Percentiles rank a stretch among this genome's conserved stretches.
Evolutionary conservation across 2,329 filamentous ascomycete species (phyloP).

Genomic region (Neurospora crassa): DNA sequence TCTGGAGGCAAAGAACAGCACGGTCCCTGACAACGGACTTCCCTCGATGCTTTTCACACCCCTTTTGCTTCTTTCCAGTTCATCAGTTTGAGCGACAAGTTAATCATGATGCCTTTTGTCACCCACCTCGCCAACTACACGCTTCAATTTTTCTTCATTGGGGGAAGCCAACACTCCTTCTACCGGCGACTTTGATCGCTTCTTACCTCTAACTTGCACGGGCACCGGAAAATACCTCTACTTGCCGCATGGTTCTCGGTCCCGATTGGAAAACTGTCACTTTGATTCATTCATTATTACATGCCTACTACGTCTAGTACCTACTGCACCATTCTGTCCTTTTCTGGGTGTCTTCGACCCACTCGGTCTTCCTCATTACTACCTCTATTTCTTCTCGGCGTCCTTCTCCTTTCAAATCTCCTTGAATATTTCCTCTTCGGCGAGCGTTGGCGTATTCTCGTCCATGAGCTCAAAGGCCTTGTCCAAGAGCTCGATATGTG

Average conservation of each 20-base stretch:
- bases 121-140: background rate
- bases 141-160: too few species aligned
- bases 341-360: background rate
- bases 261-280: background rate
- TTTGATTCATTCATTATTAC: background rate
- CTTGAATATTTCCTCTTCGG: background rate
- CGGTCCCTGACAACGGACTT: too few species aligned
- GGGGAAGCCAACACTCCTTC: too few species aligned
- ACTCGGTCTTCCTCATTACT: background rate
- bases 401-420: background rate
- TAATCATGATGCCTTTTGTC: too few species aligned
- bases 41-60: too few species aligned
- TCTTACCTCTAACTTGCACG: too few species aligned
- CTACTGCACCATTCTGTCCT: background rate
- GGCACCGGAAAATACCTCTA: background rate
- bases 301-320: background rate
- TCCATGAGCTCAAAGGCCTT: background rate
- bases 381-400: background rate
- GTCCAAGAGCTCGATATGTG: background rate
- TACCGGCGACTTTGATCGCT: too few species aligned
- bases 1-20: background rate
- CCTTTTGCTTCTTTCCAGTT: too few species aligned
- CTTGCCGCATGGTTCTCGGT: background rate
- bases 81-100: too few species aligned
- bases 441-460: background rate